Conservation (phyloP, 2,329 filamentous ascomycete genomes). For the Colletotrichum scovillei region DNA sequence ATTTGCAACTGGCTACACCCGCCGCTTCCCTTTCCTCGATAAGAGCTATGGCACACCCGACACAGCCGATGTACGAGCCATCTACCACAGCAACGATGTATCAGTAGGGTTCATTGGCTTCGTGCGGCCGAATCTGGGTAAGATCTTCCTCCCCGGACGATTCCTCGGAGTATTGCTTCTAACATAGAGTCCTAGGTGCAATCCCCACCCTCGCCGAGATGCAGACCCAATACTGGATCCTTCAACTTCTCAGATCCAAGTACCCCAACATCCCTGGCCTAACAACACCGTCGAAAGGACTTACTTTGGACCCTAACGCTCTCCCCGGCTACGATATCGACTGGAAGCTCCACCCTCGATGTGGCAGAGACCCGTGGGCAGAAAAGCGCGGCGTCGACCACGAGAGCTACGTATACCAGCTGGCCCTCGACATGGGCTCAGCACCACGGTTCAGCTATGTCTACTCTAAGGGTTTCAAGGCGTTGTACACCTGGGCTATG, state of each 20-base stretch:
- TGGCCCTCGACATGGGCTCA: constrained; percentile 58
- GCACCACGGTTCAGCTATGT: constrained; percentile 52
- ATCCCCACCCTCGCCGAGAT: constrained; percentile 61
- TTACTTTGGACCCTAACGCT: constrained; percentile 37
- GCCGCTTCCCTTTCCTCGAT: constrained; percentile 47
- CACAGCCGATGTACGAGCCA: constrained; percentile 61
- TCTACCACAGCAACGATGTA: constrained; percentile 57
- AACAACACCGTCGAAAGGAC: not conserved
- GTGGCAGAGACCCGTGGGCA: constrained; percentile 46
- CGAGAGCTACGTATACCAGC: constrained; percentile 61
- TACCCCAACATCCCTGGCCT: constrained; percentile 22
- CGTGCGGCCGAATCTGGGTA: constrained; percentile 55
- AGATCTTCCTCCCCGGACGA: rapidly evolving
- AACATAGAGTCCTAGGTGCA: constrained; percentile 39
- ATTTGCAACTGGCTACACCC: constrained; percentile 50
- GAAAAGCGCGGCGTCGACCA: constrained; percentile 58
- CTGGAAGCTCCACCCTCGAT: constrained; percentile 51
- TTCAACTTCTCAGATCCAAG: constrained; percentile 47
- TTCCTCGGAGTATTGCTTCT: not conserved
- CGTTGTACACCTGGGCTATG: constrained; percentile 57
- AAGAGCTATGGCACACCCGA: constrained; percentile 51
- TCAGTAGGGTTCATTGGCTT: constrained; percentile 60
- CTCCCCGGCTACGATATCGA: constrained; percentile 50
- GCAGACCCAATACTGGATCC: constrained; percentile 61
- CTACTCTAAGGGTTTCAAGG: constrained; percentile 41